Evolutionary conservation across 2,329 filamentous ascomycete genomes (phyloP), one percentile per base, ranked within the genome.

Genomic region (Purpureocillium takamizusanense): DNA sequence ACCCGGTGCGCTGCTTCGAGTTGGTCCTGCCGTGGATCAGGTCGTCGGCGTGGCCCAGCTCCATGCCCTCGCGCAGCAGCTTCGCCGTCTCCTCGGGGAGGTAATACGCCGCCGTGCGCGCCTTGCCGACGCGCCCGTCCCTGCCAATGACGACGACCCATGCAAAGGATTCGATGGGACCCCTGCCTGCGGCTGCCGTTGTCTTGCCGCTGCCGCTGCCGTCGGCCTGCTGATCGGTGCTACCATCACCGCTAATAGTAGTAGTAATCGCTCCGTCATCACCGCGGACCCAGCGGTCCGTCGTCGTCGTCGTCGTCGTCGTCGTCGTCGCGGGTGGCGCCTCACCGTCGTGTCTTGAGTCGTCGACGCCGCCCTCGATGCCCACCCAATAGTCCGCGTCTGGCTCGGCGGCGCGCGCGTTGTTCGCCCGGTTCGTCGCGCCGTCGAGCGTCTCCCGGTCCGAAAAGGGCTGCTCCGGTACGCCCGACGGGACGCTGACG

Each of bases 11-110:
- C 31, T 61, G 57, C 46, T 61, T 66, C 14, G 59, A 61, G 42
- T 64, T 57, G 16, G 47, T 50, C 45, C 50, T 47, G 4, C 60
- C 60, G 49, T 63, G 62, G 0, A 65, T 47, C 16, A 46, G 23
- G 38, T 67, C 60, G 39, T 64, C 62, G 4, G 63, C 63, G 7
- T 61, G 48, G 0, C 63, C 63, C 37, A 66, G 41, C 43, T 66
- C 62, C 47, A 62, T 57, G 2, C 63, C 63, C 10, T 49, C 47
- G 7, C 56, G 51, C 33, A 67, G 42, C 25, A 63, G 41, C 23
- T 44, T 44, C 4, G 59, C 53, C 14, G 60, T 57, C 49, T 65
- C 60, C 21, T 59, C 49, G 2, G 62, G 54, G 2, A 66, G 43
- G 36, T 60, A 62, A 31, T 59, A 64, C 2, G 58, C 50, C 5